Conservation (phyloP, 2,329 filamentous ascomycete genomes). For the Neopestalotiopsis sp. region DNA sequence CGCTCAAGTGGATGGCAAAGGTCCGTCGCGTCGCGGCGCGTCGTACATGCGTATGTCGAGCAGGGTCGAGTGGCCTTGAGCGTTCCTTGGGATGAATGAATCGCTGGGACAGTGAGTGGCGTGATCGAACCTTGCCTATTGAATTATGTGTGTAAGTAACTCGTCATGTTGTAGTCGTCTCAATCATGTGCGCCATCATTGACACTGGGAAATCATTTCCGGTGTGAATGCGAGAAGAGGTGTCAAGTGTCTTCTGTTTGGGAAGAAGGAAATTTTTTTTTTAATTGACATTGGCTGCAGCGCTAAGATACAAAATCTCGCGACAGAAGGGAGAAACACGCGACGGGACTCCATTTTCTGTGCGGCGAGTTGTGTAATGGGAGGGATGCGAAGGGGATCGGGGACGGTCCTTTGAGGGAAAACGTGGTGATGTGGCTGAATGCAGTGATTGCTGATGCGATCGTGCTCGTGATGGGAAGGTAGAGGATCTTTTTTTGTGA, state of each 20-base stretch:
- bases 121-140: slow-evolving; percentile 1
- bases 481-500: background rate
- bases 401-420: background rate
- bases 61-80: background rate
- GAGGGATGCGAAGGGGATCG: background rate
- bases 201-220: background rate
- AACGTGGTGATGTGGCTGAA: background rate
- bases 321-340: background rate
- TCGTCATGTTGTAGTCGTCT: background rate
- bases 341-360: background rate
- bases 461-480: background rate
- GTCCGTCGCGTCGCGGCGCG: background rate
- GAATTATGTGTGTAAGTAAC: background rate
- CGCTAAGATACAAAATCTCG: background rate
- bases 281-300: background rate
- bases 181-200: background rate
- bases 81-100: background rate
- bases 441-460: background rate
- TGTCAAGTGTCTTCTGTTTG: background rate
- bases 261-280: background rate
- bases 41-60: background rate
- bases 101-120: background rate
- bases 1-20: background rate
- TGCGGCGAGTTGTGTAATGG: background rate
- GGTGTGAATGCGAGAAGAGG: background rate